Evolutionary conservation across 495 filamentous ascomycete species (phyloP).

Genomic region (Astrocystis sublimbata): DNA sequence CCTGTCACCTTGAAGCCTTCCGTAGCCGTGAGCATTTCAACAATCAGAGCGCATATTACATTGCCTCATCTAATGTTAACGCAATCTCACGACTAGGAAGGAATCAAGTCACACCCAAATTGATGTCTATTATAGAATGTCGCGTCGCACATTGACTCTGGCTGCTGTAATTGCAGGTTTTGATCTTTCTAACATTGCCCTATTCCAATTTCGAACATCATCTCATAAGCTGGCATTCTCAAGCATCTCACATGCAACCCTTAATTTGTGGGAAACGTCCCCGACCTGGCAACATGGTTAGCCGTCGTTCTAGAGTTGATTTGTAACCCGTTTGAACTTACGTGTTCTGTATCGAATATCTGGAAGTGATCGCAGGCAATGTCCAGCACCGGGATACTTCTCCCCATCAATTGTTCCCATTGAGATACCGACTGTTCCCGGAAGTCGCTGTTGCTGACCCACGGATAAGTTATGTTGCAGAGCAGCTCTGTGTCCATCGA

Average conservation of each 20-base stretch:
- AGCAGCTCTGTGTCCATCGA: conserved; percentile 20
- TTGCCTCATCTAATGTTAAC: too few species aligned
- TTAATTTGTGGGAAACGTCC: not conserved
- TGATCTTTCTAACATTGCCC: too few species aligned
- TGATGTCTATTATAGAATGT: too few species aligned
- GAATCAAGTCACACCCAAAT: too few species aligned
- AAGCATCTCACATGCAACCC: not conserved
- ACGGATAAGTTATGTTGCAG: conserved; percentile 21
- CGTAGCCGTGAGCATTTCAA: too few species aligned
- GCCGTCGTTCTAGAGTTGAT: not conserved
- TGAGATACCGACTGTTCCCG: conserved; percentile 11
- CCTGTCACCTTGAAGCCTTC: too few species aligned
- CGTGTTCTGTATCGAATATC: conserved; percentile 21
- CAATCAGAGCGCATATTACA: too few species aligned
- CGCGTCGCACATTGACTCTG: too few species aligned
- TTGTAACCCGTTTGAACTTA: conserved; percentile 12
- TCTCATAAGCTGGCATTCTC: not conserved
- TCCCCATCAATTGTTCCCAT: conserved; percentile 22
- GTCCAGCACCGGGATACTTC: conserved; percentile 21
- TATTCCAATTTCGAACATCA: not conserved
- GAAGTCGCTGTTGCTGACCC: conserved; percentile 13
- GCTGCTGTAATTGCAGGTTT: too few species aligned
- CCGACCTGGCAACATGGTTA: not conserved
- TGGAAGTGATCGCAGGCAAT: conserved; percentile 28
- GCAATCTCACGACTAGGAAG: too few species aligned